These are phyloP conservation scores for Phyllosticta citriasiana DNA, from an alignment of 2,329 filamentous ascomycete species.

Conservation along the genomic window DNA sequence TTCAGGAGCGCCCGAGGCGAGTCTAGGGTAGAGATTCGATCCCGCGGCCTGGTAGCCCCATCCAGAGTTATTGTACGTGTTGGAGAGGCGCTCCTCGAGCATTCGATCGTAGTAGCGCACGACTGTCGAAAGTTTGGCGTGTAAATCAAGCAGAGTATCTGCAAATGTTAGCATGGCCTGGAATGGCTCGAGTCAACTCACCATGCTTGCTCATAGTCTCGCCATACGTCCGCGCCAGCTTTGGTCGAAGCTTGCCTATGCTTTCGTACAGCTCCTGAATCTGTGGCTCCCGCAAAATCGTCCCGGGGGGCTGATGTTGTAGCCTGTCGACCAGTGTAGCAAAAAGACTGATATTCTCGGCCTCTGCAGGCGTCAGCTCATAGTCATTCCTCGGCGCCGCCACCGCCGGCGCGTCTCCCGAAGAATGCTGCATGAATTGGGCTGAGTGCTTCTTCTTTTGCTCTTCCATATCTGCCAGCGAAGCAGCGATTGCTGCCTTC, in stretches of 20 bases:
- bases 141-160: constrained; percentile 89
- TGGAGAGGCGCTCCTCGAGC: constrained; percentile 90
- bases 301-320: constrained; percentile 90
- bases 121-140: constrained; percentile 90
- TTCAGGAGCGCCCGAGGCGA: constrained; percentile 31
- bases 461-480: constrained; percentile 92
- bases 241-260: constrained; percentile 85
- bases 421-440: constrained; percentile 67
- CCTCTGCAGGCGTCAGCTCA: constrained; percentile 84
- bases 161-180: constrained; percentile 21
- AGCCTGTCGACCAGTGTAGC: constrained; percentile 86
- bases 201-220: constrained; percentile 99
- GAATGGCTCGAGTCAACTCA: constrained; percentile 32
- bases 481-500: constrained; percentile 90
- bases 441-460: constrained; percentile 88
- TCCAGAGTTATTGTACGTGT: constrained; percentile 66
- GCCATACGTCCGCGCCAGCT: constrained; percentile 88
- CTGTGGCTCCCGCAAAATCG: constrained; percentile 91
- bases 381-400: constrained; percentile 77
- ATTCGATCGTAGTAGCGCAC: constrained; percentile 97
- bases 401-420: constrained; percentile 39
- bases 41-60: constrained; percentile 31
- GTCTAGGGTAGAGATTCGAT: constrained; percentile 59
- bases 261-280: constrained; percentile 98
- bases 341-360: constrained; percentile 96